These are phyloP conservation scores for Solanum neorickii DNA, from an alignment of 257 asterid species.

Conservation along the genomic window DNA sequence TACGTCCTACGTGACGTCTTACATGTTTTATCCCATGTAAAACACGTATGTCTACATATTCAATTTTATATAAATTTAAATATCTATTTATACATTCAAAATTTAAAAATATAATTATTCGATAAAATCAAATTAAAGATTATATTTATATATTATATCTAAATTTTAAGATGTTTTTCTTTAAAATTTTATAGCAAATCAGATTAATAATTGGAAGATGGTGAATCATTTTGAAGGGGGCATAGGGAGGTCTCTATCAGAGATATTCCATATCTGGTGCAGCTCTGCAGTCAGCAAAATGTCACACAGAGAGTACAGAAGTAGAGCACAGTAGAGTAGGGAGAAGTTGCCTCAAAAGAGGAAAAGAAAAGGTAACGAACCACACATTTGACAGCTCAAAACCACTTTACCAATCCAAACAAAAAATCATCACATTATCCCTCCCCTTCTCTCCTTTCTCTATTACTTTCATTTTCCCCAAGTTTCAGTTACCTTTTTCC, in stretches of 20 bases:
- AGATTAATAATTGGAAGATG: neutral
- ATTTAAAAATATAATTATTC: rapidly evolving
- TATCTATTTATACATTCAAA: rapidly evolving
- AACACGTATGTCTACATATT: no score
- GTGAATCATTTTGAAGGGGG: neutral
- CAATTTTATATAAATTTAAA: no score
- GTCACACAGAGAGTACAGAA: neutral
- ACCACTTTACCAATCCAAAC: constrained; percentile 1
- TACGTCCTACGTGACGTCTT: rapidly evolving
- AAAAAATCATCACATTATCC: neutral
- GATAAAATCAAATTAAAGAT: no score
- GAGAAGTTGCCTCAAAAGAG: neutral
- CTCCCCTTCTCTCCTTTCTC: neutral
- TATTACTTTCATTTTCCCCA: neutral
- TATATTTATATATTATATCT: no score
- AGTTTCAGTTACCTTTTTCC: neutral
- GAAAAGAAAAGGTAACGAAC: neutral
- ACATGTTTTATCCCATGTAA: no score
- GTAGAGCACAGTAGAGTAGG: neutral
- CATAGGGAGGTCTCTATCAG: neutral
- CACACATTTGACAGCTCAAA: neutral
- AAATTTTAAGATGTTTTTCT: no score
- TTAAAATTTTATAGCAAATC: no score
- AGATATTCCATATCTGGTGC: neutral
- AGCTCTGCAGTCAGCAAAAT: neutral